Percentiles rank a stretch among this genome's conserved stretches.
These are phyloP conservation scores for Arxiozyma heterogenica DNA, from an alignment of 1,139 yeast species.

Conservation along the genomic window DNA sequence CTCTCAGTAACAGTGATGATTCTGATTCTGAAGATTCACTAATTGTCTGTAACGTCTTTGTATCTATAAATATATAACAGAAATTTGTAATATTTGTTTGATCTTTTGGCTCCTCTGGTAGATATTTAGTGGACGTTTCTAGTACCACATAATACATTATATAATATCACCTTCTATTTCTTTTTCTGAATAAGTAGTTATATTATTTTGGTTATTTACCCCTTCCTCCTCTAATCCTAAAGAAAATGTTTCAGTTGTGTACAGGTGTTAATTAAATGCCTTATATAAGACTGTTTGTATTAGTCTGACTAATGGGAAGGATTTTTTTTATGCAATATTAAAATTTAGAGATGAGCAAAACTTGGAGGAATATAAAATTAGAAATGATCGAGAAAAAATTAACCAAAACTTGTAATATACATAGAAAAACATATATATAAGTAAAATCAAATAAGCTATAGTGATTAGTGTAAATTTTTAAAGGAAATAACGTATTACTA, in stretches of 20 bases:
- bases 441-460: too few relatives aligned
- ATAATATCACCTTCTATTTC: not conserved
- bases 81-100: constrained; percentile 19
- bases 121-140: constrained; percentile 23
- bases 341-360: not conserved
- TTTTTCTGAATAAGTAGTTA: not conserved
- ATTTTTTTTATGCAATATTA: too few relatives aligned
- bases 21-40: constrained; percentile 7
- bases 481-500: too few relatives aligned
- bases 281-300: not conserved
- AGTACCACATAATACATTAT: constrained; percentile 26
- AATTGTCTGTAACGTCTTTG: constrained; percentile 12
- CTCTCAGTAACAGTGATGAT: not conserved
- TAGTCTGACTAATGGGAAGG: not conserved
- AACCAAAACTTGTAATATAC: too few relatives aligned
- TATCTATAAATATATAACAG: constrained; percentile 22
- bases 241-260: not conserved
- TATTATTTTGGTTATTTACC: not conserved
- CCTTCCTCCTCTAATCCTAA: not conserved
- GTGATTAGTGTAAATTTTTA: too few relatives aligned
- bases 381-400: not conserved
- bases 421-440: too few relatives aligned
- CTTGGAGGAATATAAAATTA: too few relatives aligned
- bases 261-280: too few relatives aligned
- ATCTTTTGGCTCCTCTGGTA: constrained; percentile 26